Percentiles rank a stretch among this genome's conserved stretches.
These are phyloP conservation scores for Penicillium sp. DNA, from an alignment of 2,329 filamentous ascomycete species.

Conservation along the genomic window DNA sequence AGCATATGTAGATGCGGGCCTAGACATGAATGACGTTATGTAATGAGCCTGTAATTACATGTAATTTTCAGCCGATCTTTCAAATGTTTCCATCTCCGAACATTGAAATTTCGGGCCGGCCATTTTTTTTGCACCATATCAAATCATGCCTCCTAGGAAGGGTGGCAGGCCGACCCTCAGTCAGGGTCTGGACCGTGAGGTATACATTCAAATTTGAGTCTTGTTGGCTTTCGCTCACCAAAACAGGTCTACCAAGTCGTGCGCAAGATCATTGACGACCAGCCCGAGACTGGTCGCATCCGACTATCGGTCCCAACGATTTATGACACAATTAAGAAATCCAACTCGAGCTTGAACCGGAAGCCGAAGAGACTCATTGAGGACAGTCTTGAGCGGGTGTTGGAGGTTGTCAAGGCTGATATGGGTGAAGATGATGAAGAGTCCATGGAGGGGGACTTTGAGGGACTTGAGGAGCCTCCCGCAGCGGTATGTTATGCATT, in stretches of 20 bases:
- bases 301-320: slow-evolving; percentile 60
- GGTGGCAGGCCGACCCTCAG: slow-evolving; percentile 50
- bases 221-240: slow-evolving; percentile 4
- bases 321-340: slow-evolving; percentile 77
- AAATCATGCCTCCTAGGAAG: slow-evolving; percentile 38
- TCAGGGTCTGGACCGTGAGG: slow-evolving; percentile 63
- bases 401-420: slow-evolving; percentile 68
- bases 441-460: slow-evolving; percentile 51
- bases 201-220: slow-evolving; percentile 28
- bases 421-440: slow-evolving; percentile 57
- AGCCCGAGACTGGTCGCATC: slow-evolving; percentile 48
- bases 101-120: slow-evolving; percentile 1
- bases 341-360: slow-evolving; percentile 81
- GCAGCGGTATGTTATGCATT: slow-evolving; percentile 32
- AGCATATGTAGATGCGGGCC: neutral
- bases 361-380: slow-evolving; percentile 79
- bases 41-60: slow-evolving; percentile 15
- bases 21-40: slow-evolving; percentile 18
- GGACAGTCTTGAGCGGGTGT: slow-evolving; percentile 78
- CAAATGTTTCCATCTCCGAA: slow-evolving; percentile 8
- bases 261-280: slow-evolving; percentile 70
- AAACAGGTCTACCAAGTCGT: slow-evolving; percentile 71
- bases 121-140: slow-evolving; percentile 20
- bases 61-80: slow-evolving; percentile 20
- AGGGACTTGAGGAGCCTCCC: slow-evolving; percentile 45